Conservation (phyloP, 78 protist genomes). For the slime mould (Dictyostelium discoideum) region DNA sequence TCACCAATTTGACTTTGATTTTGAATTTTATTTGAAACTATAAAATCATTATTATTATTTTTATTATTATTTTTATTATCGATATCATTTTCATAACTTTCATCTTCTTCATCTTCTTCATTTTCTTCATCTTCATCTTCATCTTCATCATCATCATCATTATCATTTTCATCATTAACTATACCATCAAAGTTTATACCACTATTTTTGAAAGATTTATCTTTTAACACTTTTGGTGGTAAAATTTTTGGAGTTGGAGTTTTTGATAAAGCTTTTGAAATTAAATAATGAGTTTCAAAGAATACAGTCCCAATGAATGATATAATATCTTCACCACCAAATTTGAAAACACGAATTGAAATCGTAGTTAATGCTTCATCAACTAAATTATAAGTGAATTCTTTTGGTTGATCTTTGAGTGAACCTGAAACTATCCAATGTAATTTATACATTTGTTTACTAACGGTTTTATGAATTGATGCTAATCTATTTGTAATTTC, state of each 20-base stretch:
- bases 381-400: neutral
- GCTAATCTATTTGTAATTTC: neutral
- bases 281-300: neutral
- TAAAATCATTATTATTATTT: neutral
- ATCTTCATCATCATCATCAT: neutral
- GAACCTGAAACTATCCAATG: neutral
- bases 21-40: too few relatives aligned
- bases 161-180: neutral
- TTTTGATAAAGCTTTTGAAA: neutral
- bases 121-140: neutral
- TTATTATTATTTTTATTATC: neutral
- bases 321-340: neutral
- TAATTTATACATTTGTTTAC: neutral
- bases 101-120: neutral
- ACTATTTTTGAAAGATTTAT: neutral
- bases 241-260: neutral
- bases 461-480: neutral
- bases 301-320: neutral
- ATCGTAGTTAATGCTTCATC: neutral
- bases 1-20: too few relatives aligned
- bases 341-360: neutral
- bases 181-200: neutral
- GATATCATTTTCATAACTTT: neutral
- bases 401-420: neutral
- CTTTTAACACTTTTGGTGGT: neutral